A percentile compares a stretch with the other conserved stretches of the same genome.
phyloP scores from a whole-genome alignment of 2,329 filamentous ascomycete species.

The Cercospora zeina region DNA sequence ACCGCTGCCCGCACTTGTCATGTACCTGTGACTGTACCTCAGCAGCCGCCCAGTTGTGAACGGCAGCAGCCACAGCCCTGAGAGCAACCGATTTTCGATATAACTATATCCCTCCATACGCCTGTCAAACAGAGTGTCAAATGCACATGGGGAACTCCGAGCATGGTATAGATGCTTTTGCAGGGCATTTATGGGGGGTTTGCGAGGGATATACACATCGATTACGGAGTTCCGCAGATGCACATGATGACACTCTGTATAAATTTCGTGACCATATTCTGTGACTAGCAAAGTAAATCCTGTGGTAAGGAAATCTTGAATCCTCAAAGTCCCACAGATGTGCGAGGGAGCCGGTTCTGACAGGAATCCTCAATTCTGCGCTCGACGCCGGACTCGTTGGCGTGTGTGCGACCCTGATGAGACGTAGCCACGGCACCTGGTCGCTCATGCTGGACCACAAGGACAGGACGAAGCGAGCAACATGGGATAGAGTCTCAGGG shows the following conservation, averaged over 20 bases:
- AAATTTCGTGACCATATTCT: no score
- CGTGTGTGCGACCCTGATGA: background rate
- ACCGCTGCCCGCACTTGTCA: constrained; percentile 8
- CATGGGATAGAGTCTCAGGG: background rate
- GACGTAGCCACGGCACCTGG: background rate
- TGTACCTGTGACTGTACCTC: background rate
- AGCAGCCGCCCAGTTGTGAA: background rate
- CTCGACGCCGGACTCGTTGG: background rate
- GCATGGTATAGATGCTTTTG: no score
- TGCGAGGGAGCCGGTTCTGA: background rate
- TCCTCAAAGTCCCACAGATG: background rate
- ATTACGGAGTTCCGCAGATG: no score
- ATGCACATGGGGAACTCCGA: no score
- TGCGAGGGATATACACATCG: no score
- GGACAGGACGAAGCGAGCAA: background rate
- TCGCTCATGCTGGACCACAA: background rate
- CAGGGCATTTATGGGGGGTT: no score
- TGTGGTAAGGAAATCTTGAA: background rate
- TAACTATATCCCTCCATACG: no score
- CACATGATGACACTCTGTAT: no score
- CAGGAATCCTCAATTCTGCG: background rate
- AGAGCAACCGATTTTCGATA: background rate
- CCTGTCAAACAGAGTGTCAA: no score
- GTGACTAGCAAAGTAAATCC: background rate
- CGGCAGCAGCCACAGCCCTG: background rate